Evolutionary conservation across 139 green algal species (phyloP).

Genomic region (Klebsormidium nitens): DNA sequence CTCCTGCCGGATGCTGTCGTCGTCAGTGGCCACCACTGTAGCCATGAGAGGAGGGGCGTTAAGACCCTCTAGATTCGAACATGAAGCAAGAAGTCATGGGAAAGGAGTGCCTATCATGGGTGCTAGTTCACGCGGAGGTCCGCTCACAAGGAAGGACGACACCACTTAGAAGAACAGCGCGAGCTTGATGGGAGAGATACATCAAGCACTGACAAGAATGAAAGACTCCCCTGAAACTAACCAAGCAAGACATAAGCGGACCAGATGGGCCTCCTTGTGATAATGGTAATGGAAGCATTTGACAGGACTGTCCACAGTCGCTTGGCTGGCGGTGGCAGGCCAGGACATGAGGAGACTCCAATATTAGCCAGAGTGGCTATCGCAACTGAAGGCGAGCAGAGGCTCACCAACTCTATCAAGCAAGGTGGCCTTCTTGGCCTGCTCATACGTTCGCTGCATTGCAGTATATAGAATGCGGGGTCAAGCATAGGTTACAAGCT

Average conservation of each 20-base stretch:
- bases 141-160: not conserved
- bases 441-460: slow-evolving; percentile 53
- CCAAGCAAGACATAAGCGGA: not conserved
- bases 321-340: too few relatives aligned
- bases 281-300: too few relatives aligned
- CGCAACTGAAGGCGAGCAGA: not conserved
- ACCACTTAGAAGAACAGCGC: not conserved
- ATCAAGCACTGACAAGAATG: not conserved
- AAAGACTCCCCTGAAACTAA: not conserved
- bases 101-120: too few relatives aligned
- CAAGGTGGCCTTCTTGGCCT: slow-evolving; percentile 48
- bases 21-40: slow-evolving; percentile 66
- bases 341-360: too few relatives aligned
- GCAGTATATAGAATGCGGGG: not conserved
- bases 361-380: not conserved
- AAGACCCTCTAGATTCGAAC: too few relatives aligned
- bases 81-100: too few relatives aligned
- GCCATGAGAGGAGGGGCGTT: not conserved
- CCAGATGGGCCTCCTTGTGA: too few relatives aligned
- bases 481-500: not conserved
- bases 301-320: too few relatives aligned
- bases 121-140: not conserved
- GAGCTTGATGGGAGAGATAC: not conserved
- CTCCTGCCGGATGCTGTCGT: slow-evolving; percentile 55
- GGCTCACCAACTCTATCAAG: slow-evolving; percentile 51